Percentiles rank a stretch among this genome's conserved stretches.
phyloP scores from a whole-genome alignment of 2,329 filamentous ascomycete genomes.

The Fusarium sp. region DNA sequence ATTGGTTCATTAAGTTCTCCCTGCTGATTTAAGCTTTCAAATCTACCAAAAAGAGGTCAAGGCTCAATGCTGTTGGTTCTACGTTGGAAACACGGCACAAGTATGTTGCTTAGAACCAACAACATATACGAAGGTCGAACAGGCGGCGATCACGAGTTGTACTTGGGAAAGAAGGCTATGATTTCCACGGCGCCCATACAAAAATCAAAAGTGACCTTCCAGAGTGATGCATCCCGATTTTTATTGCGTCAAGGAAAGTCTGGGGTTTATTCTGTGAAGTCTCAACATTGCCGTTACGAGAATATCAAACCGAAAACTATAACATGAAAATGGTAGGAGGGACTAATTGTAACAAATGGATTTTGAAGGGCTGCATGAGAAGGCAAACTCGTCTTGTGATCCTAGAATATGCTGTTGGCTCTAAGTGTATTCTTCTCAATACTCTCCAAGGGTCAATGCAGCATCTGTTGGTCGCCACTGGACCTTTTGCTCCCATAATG shows the following conservation, averaged over 20 bases:
- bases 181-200: rapidly evolving
- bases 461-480: no score
- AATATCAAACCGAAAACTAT: neutral
- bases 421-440: neutral
- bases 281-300: neutral
- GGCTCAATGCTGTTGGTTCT: neutral
- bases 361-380: rapidly evolving
- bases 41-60: neutral
- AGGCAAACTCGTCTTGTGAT: neutral
- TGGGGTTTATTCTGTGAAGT: neutral
- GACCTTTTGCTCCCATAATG: no score
- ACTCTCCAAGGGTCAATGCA: no score
- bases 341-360: neutral
- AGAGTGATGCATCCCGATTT: neutral
- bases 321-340: no score
- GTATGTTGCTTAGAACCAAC: neutral
- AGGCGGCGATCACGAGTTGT: neutral
- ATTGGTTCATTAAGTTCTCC: neutral
- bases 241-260: neutral
- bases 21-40: no score
- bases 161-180: rapidly evolving
- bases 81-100: neutral
- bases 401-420: neutral
- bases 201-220: neutral
- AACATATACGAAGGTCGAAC: neutral